phyloP scores from a whole-genome alignment of 768 basidiomycete species.

The Tylopilus plumbeoviolaceoides region DNA sequence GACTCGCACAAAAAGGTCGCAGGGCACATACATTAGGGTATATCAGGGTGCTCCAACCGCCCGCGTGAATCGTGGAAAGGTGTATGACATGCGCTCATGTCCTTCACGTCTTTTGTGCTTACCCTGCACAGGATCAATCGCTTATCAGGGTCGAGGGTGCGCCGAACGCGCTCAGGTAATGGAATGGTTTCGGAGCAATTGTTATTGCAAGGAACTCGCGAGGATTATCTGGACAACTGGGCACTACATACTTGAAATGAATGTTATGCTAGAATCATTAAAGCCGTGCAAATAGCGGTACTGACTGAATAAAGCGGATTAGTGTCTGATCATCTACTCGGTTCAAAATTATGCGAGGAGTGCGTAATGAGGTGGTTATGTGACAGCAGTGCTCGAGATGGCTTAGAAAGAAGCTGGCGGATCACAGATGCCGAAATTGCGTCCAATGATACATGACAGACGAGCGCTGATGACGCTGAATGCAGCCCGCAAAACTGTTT shows the following conservation, averaged over 20 bases:
- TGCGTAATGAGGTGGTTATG: constrained; percentile 37
- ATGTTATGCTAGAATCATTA: constrained; percentile 30
- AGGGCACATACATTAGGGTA: constrained; percentile 2
- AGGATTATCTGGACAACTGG: constrained; percentile 6
- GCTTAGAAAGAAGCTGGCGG: constrained; percentile 20
- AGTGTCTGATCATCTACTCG: constrained; percentile 31
- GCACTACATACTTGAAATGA: constrained; percentile 21
- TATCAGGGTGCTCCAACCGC: background rate
- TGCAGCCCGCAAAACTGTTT: constrained; percentile 1
- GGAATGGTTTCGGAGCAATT: background rate
- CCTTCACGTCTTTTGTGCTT: background rate
- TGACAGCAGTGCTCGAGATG: constrained; percentile 36
- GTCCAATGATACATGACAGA: constrained; percentile 9
- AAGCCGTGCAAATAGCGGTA: constrained; percentile 25
- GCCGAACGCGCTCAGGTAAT: background rate
- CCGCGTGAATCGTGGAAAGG: background rate
- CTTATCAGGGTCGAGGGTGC: constrained; percentile 22
- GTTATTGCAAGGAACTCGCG: constrained; percentile 9
- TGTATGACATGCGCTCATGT: constrained; percentile 1
- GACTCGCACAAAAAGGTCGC: background rate
- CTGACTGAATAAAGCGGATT: constrained; percentile 30
- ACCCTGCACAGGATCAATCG: constrained; percentile 7
- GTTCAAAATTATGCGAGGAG: constrained; percentile 30
- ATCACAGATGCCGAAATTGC: constrained; percentile 25
- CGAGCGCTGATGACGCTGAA: constrained; percentile 8